Evolutionary conservation across 202 grass and related monocot species (phyloP).

Genomic region (Elaeis oleifera): DNA sequence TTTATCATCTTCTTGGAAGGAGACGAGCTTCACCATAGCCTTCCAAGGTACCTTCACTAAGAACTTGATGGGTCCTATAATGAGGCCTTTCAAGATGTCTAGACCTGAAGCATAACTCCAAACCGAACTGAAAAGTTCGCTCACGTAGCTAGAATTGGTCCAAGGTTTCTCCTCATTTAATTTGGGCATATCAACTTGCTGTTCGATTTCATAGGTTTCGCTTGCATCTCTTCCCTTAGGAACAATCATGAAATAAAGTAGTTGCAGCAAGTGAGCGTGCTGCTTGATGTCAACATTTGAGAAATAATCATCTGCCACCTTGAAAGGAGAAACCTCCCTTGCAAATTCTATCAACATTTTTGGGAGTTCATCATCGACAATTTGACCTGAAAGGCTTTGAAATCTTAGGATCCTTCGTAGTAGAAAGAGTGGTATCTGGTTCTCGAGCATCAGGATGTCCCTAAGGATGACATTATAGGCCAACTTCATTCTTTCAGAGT

Average conservation of each 20-base stretch:
- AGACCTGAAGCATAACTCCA: conserved; percentile 33
- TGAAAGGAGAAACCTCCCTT: conserved; percentile 58
- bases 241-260: conserved; percentile 53
- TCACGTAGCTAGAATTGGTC: conserved; percentile 12
- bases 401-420: conserved; percentile 44
- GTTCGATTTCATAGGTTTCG: conserved; percentile 16
- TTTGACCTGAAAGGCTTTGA: conserved; percentile 29
- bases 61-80: conserved; percentile 44
- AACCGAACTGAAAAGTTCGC: conserved; percentile 35
- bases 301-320: conserved; percentile 29
- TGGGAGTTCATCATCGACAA: conserved; percentile 29
- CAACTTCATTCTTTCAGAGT: too few species aligned
- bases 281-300: conserved; percentile 19
- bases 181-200: not conserved
- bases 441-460: conserved; percentile 78
- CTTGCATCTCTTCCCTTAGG: conserved; percentile 31
- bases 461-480: conserved; percentile 13
- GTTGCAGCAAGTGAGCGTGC: conserved; percentile 57
- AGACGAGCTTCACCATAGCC: not conserved
- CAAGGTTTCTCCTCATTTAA: conserved; percentile 1
- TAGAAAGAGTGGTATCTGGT: conserved; percentile 70
- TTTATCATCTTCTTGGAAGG: too few species aligned
- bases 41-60: conserved; percentile 73
- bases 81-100: not conserved
- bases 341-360: conserved; percentile 54